Percentiles rank a stretch among this genome's conserved stretches.
These are phyloP conservation scores for Bonia amplexicaulis DNA, from an alignment of 176 grass and related monocot species.

Conservation along the genomic window DNA sequence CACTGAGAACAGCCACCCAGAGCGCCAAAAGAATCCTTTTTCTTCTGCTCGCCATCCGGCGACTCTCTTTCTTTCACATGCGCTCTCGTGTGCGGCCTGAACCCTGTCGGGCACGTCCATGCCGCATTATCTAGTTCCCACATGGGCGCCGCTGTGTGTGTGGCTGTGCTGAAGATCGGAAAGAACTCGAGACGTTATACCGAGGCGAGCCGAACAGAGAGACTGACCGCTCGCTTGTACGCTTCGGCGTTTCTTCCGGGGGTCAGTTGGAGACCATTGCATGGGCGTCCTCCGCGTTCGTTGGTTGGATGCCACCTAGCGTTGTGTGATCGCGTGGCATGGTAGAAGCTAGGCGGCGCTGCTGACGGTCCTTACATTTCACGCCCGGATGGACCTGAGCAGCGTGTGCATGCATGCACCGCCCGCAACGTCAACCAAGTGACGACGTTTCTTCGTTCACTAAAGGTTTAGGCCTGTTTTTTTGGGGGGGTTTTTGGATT, in stretches of 20 bases:
- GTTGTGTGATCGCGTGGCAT: not conserved
- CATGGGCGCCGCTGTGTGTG: not conserved
- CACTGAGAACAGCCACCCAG: not conserved
- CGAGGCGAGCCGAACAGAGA: not conserved
- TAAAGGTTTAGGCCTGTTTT: too few species aligned
- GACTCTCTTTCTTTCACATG: constrained; percentile 27
- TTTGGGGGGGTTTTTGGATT: too few species aligned
- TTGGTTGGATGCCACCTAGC: too few species aligned
- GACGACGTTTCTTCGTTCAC: not conserved
- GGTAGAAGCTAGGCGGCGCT: too few species aligned
- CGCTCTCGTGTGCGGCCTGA: constrained; percentile 49
- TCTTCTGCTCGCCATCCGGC: not conserved
- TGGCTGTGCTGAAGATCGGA: not conserved
- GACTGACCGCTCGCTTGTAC: not conserved
- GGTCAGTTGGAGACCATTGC: not conserved
- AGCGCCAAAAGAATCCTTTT: constrained; percentile 25
- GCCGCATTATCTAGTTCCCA: constrained; percentile 28
- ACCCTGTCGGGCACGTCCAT: constrained; percentile 45
- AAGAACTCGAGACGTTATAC: not conserved
- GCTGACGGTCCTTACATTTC: too few species aligned
- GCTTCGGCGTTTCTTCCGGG: not conserved
- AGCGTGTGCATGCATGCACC: not conserved
- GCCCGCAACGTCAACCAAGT: not conserved
- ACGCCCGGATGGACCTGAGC: not conserved
- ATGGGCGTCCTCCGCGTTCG: not conserved